A percentile compares a stretch with the other conserved stretches of the same genome.
phyloP scores from a whole-genome alignment of 129 eudicot genomes.

The Saussurea involucrata region DNA sequence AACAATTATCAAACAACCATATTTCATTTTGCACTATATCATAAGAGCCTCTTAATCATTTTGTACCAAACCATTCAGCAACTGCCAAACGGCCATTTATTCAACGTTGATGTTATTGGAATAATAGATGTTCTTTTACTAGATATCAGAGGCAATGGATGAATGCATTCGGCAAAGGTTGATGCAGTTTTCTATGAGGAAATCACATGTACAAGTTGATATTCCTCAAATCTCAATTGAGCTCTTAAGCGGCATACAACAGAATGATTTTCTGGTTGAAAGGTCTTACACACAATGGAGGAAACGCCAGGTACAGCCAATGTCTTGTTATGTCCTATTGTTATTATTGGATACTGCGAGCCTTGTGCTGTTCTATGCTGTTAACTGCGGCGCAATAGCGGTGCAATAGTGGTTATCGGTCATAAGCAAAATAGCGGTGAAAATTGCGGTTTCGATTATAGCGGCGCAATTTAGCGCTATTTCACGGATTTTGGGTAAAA shows the following conservation, averaged over 20 bases:
- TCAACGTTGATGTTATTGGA: not conserved
- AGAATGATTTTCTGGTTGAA: conserved; percentile 60
- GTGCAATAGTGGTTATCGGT: too few species aligned
- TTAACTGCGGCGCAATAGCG: too few species aligned
- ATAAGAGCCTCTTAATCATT: too few species aligned
- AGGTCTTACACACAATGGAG: conserved; percentile 83
- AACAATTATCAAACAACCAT: too few species aligned
- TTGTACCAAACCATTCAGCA: too few species aligned
- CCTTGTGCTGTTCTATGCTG: too few species aligned
- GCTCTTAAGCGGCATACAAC: conserved; percentile 64
- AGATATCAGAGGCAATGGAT: conserved; percentile 91
- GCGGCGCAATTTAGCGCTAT: too few species aligned
- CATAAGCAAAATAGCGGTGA: too few species aligned
- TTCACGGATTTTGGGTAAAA: too few species aligned
- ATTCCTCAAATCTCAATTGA: conserved; percentile 68
- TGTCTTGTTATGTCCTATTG: not conserved
- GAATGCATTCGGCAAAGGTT: conserved; percentile 60
- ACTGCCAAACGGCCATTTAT: too few species aligned
- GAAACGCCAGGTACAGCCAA: conserved; percentile 63
- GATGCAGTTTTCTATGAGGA: conserved; percentile 51
- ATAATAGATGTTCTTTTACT: conserved; percentile 7
- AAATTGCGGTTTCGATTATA: too few species aligned
- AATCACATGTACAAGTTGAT: conserved; percentile 54
- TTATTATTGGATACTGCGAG: not conserved
- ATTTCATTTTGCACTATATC: too few species aligned